These are phyloP conservation scores for Apiotrichum brassicae DNA, from an alignment of 1,284 basidiomycete species.

Conservation along the genomic window DNA sequence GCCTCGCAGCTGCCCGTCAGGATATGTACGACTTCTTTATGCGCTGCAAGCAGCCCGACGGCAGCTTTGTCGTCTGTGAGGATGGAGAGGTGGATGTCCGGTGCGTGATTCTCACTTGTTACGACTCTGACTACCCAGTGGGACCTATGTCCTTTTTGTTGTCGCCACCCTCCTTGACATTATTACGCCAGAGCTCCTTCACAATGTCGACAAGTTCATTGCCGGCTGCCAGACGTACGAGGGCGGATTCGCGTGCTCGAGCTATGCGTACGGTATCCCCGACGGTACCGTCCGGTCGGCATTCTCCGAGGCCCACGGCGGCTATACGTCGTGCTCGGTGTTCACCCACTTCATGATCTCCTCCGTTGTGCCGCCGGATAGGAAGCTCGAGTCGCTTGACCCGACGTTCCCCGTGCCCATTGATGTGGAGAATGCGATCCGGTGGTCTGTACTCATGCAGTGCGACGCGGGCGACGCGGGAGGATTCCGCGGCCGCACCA, in stretches of 20 bases:
- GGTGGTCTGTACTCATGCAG: conserved; percentile 87
- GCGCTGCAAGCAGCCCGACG: conserved; percentile 87
- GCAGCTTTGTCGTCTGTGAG: conserved; percentile 83
- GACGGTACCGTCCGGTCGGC: conserved; percentile 33
- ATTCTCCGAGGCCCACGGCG: conserved; percentile 92
- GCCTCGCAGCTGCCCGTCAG: conserved; percentile 61
- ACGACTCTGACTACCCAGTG: conserved; percentile 49
- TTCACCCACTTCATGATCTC: conserved; percentile 72
- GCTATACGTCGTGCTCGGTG: conserved; percentile 90
- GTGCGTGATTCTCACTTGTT: conserved; percentile 47
- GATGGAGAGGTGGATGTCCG: conserved; percentile 91
- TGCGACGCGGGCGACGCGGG: conserved; percentile 76
- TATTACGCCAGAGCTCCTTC: conserved; percentile 77
- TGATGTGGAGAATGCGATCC: conserved; percentile 58
- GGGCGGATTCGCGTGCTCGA: conserved; percentile 84
- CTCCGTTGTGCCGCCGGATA: conserved; percentile 14
- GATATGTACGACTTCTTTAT: conserved; percentile 84
- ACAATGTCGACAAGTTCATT: conserved; percentile 50
- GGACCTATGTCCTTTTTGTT: conserved; percentile 68
- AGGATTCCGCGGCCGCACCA: conserved; percentile 88
- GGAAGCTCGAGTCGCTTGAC: conserved; percentile 11
- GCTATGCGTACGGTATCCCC: conserved; percentile 43
- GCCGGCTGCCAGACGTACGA: conserved; percentile 88
- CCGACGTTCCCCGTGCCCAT: conserved; percentile 49
- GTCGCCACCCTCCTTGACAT: conserved; percentile 69